phyloP scores from a whole-genome alignment of 768 basidiomycete genomes.

The Mycena vitilis region DNA sequence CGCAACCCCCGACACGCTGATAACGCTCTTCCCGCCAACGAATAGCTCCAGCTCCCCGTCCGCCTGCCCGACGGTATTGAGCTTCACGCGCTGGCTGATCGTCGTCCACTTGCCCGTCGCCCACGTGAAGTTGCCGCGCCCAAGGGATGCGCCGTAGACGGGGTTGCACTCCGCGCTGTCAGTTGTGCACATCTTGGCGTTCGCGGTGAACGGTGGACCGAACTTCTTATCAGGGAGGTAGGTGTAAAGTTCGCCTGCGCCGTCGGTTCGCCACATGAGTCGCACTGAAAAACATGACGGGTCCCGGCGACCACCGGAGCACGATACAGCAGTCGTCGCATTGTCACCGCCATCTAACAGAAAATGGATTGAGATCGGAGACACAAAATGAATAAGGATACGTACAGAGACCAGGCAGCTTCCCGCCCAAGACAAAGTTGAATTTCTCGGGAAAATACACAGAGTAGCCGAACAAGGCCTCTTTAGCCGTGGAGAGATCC shows the following conservation, averaged over 20 bases:
- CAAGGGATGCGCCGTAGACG: slow-evolving; percentile 61
- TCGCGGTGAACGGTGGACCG: slow-evolving; percentile 52
- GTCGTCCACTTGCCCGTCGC: slow-evolving; percentile 62
- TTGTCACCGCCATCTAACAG: slow-evolving; percentile 66
- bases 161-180: slow-evolving; percentile 53
- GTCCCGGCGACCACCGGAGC: slow-evolving; percentile 73
- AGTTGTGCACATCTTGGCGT: slow-evolving; percentile 57
- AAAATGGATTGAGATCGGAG: neutral
- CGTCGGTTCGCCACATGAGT: slow-evolving; percentile 74
- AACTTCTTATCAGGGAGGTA: slow-evolving; percentile 64
- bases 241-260: slow-evolving; percentile 75
- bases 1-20: slow-evolving; percentile 49
- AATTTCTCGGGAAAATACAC: slow-evolving; percentile 74
- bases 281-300: slow-evolving; percentile 71
- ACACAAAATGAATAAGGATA: slow-evolving; percentile 13
- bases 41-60: slow-evolving; percentile 69
- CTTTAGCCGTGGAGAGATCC: slow-evolving; percentile 68
- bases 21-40: slow-evolving; percentile 53
- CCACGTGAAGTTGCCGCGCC: slow-evolving; percentile 63
- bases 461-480: slow-evolving; percentile 71
- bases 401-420: slow-evolving; percentile 79
- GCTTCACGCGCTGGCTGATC: slow-evolving; percentile 63
- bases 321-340: slow-evolving; percentile 57
- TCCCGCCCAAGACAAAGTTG: slow-evolving; percentile 73
- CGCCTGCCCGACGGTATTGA: slow-evolving; percentile 64